Evolutionary conservation across 139 green algal species (phyloP), one percentile per base, ranked within the genome.

Genomic region (Chlamydomonas sp.): DNA sequence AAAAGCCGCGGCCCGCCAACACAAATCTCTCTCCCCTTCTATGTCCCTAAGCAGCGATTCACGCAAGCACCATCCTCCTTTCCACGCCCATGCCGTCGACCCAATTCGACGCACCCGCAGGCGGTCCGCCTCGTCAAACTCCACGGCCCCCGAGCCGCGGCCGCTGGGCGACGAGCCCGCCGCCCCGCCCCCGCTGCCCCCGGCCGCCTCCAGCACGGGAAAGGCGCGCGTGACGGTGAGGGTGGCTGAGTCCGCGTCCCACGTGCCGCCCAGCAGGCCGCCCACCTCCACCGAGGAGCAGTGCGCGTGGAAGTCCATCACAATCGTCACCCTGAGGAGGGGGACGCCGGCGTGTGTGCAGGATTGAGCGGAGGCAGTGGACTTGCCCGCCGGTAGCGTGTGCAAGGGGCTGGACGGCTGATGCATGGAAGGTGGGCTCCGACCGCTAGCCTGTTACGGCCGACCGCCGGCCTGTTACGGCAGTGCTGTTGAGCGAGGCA

Each of bases 221-320:
- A 90, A 90, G 15, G 88, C 88, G 0, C 85, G n/a, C 77, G 73
- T 63, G 49, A 93, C 81, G 9, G 15, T 59, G 18, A 97, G 79
- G 49, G 78, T 62, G 3, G 91, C 83, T 5, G 63, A 66, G 3
- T 74, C 66, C 8, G 78, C 63, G 79, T 95, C 84, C 79, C 87
- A 96, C 60, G 79, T 89, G 66, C 95, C 95, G 0, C 87, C 94
- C 78, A 98, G 92, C 15, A 98, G 76, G 31, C 95, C 95, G 60
- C 95, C 94, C 7, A 97, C 90, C 84, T 97, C 94, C 83, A 94
- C 87, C 10, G 79, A 87, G 84, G 81, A 94, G 58, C 96, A 84
- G 94, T 97, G 95, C 1, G 94, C 91, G 80, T 98, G 96, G 84
- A 95, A 94, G 92, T 98, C 96, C 91, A 98, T 96, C 17, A 93